These are phyloP conservation scores for Buxus sempervirens DNA, from an alignment of 164 flowering plant species.

Conservation along the genomic window DNA sequence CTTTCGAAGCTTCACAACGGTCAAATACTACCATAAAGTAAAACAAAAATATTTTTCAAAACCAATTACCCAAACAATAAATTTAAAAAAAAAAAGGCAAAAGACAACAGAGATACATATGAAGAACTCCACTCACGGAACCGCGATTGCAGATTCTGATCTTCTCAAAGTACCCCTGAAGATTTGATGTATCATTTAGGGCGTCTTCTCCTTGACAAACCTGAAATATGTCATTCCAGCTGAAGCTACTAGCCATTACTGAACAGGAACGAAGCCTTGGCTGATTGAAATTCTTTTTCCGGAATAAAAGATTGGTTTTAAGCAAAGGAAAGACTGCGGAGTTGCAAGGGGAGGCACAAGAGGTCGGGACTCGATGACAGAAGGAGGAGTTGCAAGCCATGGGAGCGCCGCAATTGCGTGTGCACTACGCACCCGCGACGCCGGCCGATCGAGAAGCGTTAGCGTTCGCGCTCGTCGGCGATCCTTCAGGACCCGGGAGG, in stretches of 20 bases:
- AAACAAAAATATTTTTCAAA: not conserved
- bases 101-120: not conserved
- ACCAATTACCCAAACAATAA: not conserved
- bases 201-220: conserved; percentile 27
- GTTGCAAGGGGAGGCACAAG: not conserved
- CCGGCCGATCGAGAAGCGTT: not conserved
- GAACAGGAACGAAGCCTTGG: not conserved
- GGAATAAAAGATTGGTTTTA: conserved; percentile 6
- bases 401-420: conserved; percentile 5
- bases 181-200: conserved; percentile 26
- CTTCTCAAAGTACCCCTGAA: conserved; percentile 41
- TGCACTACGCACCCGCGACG: not conserved
- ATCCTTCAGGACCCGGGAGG: no score
- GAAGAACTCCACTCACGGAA: conserved; percentile 20
- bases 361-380: not conserved
- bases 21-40: not conserved
- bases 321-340: conserved; percentile 1
- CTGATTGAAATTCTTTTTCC: not conserved
- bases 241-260: conserved; percentile 21
- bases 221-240: conserved; percentile 47
- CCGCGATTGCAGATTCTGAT: conserved; percentile 50
- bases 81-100: not conserved
- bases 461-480: no score
- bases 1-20: not conserved
- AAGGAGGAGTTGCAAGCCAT: conserved; percentile 8